Percentiles rank a stretch among this genome's conserved stretches.
Conservation (phyloP, 2,329 filamentous ascomycete species). For the Botryotinia narcissicola region DNA sequence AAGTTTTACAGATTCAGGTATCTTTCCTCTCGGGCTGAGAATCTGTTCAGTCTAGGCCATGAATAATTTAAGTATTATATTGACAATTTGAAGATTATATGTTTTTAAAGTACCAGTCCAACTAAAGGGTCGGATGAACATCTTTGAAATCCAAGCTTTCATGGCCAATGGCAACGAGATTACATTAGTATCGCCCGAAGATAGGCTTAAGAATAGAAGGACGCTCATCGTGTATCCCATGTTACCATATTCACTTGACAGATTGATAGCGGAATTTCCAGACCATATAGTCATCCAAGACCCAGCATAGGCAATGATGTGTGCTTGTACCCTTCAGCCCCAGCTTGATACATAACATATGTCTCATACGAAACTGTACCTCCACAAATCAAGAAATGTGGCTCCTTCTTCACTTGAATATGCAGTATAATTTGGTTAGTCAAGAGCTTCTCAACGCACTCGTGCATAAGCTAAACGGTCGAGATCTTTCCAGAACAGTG, state of each 20-base stretch:
- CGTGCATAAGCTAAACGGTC: background rate
- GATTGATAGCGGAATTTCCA: background rate
- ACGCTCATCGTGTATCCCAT: background rate
- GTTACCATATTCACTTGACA: background rate
- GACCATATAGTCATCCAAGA: background rate
- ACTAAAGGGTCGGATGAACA: background rate
- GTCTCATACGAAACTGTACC: background rate
- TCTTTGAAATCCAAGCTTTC: background rate
- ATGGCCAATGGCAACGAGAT: background rate
- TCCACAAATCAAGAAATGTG: background rate
- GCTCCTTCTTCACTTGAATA: background rate
- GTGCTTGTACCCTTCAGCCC: background rate
- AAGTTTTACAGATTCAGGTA: background rate
- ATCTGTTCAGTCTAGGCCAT: background rate
- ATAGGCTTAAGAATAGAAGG: too few relatives aligned
- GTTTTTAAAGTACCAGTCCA: background rate
- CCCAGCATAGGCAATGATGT: background rate
- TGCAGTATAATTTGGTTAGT: background rate
- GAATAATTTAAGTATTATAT: background rate
- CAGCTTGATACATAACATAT: background rate
- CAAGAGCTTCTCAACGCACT: background rate
- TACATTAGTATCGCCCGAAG: background rate
- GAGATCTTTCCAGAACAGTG: background rate
- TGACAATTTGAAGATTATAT: background rate
- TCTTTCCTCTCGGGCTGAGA: too few relatives aligned